Conservation (phyloP, 257 asterid genomes). For the Prunella vulgaris region DNA sequence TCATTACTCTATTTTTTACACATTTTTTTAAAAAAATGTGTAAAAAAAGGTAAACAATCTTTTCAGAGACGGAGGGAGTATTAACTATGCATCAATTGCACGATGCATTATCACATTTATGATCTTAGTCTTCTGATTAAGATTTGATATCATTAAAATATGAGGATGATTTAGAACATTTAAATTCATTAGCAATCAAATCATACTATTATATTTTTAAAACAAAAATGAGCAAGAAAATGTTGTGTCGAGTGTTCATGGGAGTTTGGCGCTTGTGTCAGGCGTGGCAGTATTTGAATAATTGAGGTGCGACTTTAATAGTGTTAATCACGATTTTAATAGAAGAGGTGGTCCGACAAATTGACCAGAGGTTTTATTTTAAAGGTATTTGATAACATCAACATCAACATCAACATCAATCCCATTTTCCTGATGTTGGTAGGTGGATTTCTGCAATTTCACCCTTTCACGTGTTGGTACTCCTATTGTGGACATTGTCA, state of each 20-base stretch:
- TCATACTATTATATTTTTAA: neutral
- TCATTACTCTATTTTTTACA: no score
- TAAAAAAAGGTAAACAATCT: no score
- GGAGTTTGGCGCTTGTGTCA: conserved; percentile 23
- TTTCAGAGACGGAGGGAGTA: no score
- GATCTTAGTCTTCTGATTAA: no score
- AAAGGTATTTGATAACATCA: conserved; percentile 24
- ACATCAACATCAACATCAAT: conserved; percentile 44
- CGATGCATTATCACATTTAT: no score
- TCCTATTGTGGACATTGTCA: neutral
- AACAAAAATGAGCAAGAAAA: neutral
- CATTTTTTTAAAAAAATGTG: no score
- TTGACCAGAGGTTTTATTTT: conserved; percentile 22
- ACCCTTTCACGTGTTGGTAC: conserved; percentile 4
- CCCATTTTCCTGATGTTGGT: conserved; percentile 30
- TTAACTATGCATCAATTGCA: no score
- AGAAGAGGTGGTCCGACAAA: conserved; percentile 17
- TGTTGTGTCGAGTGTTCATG: conserved; percentile 16
- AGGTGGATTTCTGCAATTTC: conserved; percentile 41
- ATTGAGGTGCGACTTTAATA: conserved; percentile 16
- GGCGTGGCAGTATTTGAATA: neutral
- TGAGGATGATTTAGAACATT: no score
- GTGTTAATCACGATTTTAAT: neutral
- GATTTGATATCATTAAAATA: no score
- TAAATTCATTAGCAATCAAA: neutral